These are phyloP conservation scores for Mycosphaerella sp. DNA, from an alignment of 2,329 filamentous ascomycete genomes.

Conservation along the genomic window DNA sequence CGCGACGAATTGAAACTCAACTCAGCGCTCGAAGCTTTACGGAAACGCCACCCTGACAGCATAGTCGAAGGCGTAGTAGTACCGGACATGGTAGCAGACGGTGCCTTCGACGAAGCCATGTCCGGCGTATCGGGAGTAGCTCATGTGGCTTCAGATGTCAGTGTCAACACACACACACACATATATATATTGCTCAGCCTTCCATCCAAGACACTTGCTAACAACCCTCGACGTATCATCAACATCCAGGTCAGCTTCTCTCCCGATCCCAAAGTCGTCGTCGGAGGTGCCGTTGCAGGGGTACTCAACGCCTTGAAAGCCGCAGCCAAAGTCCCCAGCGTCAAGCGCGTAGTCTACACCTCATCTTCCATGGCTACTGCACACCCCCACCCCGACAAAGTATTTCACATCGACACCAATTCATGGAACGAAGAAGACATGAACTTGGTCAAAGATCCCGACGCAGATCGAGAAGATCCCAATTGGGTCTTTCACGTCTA, in stretches of 20 bases:
- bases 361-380: constrained; percentile 2
- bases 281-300: not conserved
- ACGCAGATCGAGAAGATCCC: not conserved
- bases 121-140: not conserved
- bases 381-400: not conserved
- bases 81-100: not conserved
- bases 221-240: no score
- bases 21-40: not conserved
- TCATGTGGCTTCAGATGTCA: constrained; percentile 3
- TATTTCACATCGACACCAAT: not conserved
- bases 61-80: constrained; percentile 1
- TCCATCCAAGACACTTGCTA: no score
- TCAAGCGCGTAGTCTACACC: constrained; percentile 4
- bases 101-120: not conserved
- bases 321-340: not conserved
- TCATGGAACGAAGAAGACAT: constrained; percentile 4
- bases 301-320: constrained; percentile 1
- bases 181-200: no score
- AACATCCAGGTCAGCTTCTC: not conserved
- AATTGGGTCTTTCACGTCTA: not conserved
- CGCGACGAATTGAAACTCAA: constrained; percentile 1
- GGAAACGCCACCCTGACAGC: not conserved
- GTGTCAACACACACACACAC: no score
- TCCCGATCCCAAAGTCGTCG: not conserved
- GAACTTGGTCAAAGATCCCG: not conserved